A percentile compares a stretch with the other conserved stretches of the same genome.
phyloP scores from a whole-genome alignment of 768 basidiomycete species.

The Tulasnella sp. region DNA sequence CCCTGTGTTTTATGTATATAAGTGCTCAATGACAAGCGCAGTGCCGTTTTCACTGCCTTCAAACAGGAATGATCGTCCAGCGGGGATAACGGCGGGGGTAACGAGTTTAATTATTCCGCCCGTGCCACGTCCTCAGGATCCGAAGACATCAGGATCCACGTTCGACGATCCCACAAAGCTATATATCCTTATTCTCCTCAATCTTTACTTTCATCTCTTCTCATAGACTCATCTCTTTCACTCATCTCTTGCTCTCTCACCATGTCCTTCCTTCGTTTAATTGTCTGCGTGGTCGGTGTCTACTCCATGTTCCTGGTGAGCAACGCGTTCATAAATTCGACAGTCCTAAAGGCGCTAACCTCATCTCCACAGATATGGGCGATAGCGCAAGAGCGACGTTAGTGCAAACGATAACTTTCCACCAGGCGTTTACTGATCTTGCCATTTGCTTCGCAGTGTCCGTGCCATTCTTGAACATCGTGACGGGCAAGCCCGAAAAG shows the following conservation, averaged over 20 bases:
- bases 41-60: no score
- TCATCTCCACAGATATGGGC: slow-evolving; percentile 58
- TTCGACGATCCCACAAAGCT: not conserved
- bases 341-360: slow-evolving; percentile 4
- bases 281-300: slow-evolving; percentile 71
- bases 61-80: not conserved
- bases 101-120: slow-evolving; percentile 8
- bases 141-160: slow-evolving; percentile 1
- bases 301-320: slow-evolving; percentile 87
- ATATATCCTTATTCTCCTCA: not conserved
- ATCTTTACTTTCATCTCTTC: not conserved
- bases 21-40: no score
- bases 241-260: not conserved
- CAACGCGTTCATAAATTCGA: slow-evolving; percentile 9
- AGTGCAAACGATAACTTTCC: slow-evolving; percentile 19
- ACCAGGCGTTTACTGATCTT: slow-evolving; percentile 12
- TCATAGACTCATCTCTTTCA: not conserved
- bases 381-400: slow-evolving; percentile 87
- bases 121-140: not conserved
- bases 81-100: not conserved
- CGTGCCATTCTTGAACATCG: slow-evolving; percentile 61
- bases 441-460: slow-evolving; percentile 41
- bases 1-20: no score
- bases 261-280: slow-evolving; percentile 30
- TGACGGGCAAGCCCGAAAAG: slow-evolving; percentile 34